Percentiles rank a stretch among this genome's conserved stretches.
Conservation (phyloP, 169 alveolate species). For the Cryptosporidium sp. region DNA sequence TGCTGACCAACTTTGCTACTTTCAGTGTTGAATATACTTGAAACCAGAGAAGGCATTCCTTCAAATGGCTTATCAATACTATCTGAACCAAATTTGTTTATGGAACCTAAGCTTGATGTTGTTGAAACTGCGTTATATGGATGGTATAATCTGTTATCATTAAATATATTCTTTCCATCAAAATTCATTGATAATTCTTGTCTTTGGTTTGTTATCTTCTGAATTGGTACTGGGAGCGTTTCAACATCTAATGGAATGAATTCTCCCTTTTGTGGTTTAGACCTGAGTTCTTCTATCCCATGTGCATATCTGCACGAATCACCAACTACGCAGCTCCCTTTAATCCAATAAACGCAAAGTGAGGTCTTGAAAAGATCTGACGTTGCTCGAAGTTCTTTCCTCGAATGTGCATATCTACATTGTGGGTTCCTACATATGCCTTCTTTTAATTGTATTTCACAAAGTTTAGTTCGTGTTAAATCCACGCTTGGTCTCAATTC, state of each 20-base stretch:
- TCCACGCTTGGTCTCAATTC: slow-evolving; percentile 76
- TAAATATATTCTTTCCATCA: slow-evolving; percentile 6
- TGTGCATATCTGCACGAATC: slow-evolving; percentile 80
- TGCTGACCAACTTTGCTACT: not conserved
- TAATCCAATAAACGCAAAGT: slow-evolving; percentile 79
- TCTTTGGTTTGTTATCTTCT: not conserved
- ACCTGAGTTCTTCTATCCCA: slow-evolving; percentile 78
- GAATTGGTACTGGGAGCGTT: slow-evolving; percentile 49
- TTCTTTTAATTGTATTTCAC: slow-evolving; percentile 60
- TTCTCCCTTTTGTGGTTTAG: slow-evolving; percentile 74
- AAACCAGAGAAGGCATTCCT: slow-evolving; percentile 39
- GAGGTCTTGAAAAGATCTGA: slow-evolving; percentile 78
- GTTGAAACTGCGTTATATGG: slow-evolving; percentile 51
- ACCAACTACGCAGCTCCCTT: slow-evolving; percentile 78
- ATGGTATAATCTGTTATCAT: slow-evolving; percentile 32
- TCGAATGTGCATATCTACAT: slow-evolving; percentile 80
- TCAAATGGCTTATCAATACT: slow-evolving; percentile 10
- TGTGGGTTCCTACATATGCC: slow-evolving; percentile 66
- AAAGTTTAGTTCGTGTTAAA: slow-evolving; percentile 61
- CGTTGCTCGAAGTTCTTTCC: slow-evolving; percentile 78
- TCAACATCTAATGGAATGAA: slow-evolving; percentile 71
- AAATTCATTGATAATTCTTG: not conserved
- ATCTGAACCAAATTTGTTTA: slow-evolving; percentile 20
- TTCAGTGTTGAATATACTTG: slow-evolving; percentile 28
- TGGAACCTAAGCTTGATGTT: slow-evolving; percentile 14